Conservation (phyloP, 441 rosid genomes). For the Gossypium schwendimanii region DNA sequence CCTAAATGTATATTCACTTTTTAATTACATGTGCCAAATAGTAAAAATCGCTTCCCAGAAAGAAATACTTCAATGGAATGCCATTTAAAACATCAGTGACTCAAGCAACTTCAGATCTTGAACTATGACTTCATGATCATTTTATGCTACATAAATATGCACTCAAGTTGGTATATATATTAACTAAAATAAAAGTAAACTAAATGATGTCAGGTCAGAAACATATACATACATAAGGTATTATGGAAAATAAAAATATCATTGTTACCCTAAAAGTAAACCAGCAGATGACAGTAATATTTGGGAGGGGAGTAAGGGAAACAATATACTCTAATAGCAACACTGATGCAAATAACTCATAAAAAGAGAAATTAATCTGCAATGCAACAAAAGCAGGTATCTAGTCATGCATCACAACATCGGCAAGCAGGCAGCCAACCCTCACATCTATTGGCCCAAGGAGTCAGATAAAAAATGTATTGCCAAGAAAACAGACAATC, state of each 20-base stretch:
- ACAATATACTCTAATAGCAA: neutral
- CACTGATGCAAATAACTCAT: neutral
- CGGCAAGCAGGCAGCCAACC: neutral
- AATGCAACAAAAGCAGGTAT: neutral
- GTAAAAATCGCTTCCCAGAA: neutral
- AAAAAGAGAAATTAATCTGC: neutral
- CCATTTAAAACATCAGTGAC: conserved; percentile 1
- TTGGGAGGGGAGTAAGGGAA: neutral
- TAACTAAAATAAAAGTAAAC: conserved; percentile 2
- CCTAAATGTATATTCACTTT: neutral
- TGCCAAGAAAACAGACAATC: neutral
- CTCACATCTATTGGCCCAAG: neutral
- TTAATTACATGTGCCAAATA: neutral
- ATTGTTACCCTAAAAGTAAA: neutral
- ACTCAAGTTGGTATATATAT: neutral
- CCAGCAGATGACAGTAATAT: neutral
- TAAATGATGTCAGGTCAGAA: neutral
- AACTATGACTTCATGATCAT: neutral
- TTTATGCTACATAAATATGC: neutral
- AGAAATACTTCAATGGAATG: neutral
- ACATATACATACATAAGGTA: neutral
- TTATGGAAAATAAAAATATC: neutral
- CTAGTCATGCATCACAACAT: neutral
- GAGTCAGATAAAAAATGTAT: neutral
- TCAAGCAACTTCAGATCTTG: conserved; percentile 8